phyloP scores from a whole-genome alignment of 768 basidiomycete species.

The Hygrophorus pudorinus region DNA sequence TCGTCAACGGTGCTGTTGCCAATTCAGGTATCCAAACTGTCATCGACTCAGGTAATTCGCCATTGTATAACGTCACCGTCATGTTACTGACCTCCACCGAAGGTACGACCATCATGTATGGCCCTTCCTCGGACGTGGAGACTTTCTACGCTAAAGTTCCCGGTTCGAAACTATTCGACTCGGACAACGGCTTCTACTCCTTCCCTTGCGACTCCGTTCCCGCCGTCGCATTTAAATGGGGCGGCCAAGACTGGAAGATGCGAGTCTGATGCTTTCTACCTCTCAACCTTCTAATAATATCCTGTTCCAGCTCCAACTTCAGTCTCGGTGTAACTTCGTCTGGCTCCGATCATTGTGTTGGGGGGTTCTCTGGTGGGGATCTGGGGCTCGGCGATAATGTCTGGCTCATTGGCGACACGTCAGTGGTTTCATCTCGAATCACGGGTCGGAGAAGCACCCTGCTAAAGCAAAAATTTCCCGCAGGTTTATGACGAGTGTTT shows the following conservation, averaged over 20 bases:
- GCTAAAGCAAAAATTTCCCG: not conserved
- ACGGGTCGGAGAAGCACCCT: no score
- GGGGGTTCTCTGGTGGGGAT: constrained; percentile 40
- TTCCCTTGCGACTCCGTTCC: constrained; percentile 3
- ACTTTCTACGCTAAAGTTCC: constrained; percentile 3
- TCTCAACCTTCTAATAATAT: constrained; percentile 11
- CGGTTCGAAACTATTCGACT: not conserved
- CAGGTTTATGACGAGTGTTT: constrained; percentile 1
- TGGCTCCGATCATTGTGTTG: constrained; percentile 27
- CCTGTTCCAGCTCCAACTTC: constrained; percentile 13
- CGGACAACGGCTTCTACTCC: constrained; percentile 1
- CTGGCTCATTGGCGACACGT: constrained; percentile 9
- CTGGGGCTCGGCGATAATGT: constrained; percentile 14
- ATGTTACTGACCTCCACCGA: constrained; percentile 19
- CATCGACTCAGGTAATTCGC: constrained; percentile 15
- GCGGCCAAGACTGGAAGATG: not conserved
- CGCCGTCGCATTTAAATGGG: constrained; percentile 5
- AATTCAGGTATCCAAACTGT: no score
- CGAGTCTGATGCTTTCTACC: constrained; percentile 12
- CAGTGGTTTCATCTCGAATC: constrained; percentile 18
- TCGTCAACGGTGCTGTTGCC: no score
- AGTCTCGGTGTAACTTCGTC: constrained; percentile 34
- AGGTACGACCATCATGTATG: constrained; percentile 27
- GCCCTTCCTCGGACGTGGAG: constrained; percentile 13
- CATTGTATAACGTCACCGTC: constrained; percentile 1